Conservation (phyloP, 805 yeast species). For the Wickerhamiella australiensis region DNA sequence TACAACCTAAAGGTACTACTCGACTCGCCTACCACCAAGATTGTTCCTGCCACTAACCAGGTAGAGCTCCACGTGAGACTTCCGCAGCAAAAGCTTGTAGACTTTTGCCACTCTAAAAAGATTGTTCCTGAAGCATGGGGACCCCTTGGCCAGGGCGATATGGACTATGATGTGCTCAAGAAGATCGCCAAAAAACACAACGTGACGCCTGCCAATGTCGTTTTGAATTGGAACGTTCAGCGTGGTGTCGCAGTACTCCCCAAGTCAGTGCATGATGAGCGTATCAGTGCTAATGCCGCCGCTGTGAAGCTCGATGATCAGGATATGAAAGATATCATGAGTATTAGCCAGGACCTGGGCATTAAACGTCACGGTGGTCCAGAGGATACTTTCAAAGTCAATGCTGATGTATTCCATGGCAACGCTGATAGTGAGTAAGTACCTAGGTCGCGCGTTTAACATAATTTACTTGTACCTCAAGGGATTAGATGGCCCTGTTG, state of each 20-base stretch:
- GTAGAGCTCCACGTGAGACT: conserved; percentile 64
- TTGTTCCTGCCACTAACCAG: conserved; percentile 62
- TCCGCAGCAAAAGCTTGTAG: conserved; percentile 49
- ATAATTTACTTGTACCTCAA: no score
- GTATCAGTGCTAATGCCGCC: no score
- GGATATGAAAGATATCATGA: no score
- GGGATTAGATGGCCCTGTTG: no score
- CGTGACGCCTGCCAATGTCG: conserved; percentile 26
- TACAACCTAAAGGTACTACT: conserved; percentile 41
- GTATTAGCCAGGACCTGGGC: no score
- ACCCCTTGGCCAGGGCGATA: conserved; percentile 59
- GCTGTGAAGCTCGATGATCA: no score
- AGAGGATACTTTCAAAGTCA: no score
- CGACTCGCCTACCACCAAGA: conserved; percentile 21
- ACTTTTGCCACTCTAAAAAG: conserved; percentile 40
- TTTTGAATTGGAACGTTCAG: conserved; percentile 29
- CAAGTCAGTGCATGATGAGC: conserved; percentile 49
- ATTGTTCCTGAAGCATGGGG: conserved; percentile 62
- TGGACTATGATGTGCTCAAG: conserved; percentile 41
- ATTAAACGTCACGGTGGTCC: no score
- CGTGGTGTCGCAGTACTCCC: conserved; percentile 53
- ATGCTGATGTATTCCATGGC: no score
- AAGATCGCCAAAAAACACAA: conserved; percentile 47
- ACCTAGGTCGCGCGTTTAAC: no score
- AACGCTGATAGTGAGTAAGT: no score